phyloP scores from a whole-genome alignment of 2,329 filamentous ascomycete genomes.

The Colletotrichum spaethianum region DNA sequence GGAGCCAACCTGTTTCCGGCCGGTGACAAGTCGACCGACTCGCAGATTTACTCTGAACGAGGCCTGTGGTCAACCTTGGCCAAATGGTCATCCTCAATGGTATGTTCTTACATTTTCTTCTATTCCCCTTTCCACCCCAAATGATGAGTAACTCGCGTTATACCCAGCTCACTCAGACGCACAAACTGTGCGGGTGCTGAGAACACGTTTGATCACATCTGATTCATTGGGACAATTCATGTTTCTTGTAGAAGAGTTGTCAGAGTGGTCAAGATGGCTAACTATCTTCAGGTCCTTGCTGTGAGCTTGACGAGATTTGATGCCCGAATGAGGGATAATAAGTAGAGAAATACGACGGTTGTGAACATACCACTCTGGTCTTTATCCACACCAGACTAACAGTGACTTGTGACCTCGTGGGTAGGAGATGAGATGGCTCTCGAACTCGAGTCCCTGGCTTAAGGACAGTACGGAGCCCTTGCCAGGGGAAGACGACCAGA shows the following conservation, averaged over 20 bases:
- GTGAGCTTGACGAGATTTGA: background rate
- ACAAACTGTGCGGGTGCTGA: slow-evolving; percentile 24
- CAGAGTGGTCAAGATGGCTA: background rate
- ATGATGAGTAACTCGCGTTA: slow-evolving; percentile 27
- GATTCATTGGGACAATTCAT: background rate
- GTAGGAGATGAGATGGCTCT: too few species aligned
- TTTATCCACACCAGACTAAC: background rate
- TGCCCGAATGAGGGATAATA: background rate
- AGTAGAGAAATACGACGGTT: slow-evolving; percentile 2
- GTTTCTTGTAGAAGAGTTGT: background rate
- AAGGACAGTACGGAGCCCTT: background rate
- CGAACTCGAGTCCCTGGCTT: background rate
- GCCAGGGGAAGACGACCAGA: background rate
- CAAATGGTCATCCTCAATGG: background rate
- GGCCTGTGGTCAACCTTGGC: background rate
- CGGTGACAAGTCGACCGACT: slow-evolving; percentile 3
- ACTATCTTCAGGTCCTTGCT: slow-evolving; percentile 1
- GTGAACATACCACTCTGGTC: background rate
- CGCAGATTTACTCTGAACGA: background rate
- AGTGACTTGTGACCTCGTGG: background rate
- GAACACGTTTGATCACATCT: slow-evolving; percentile 30
- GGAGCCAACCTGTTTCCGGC: slow-evolving; percentile 7
- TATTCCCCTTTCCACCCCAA: background rate
- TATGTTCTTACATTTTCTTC: slow-evolving; percentile 1
- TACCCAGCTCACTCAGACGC: slow-evolving; percentile 31